Evolutionary conservation across 495 filamentous ascomycete genomes (phyloP).

Genomic region (Penicillium canariense): DNA sequence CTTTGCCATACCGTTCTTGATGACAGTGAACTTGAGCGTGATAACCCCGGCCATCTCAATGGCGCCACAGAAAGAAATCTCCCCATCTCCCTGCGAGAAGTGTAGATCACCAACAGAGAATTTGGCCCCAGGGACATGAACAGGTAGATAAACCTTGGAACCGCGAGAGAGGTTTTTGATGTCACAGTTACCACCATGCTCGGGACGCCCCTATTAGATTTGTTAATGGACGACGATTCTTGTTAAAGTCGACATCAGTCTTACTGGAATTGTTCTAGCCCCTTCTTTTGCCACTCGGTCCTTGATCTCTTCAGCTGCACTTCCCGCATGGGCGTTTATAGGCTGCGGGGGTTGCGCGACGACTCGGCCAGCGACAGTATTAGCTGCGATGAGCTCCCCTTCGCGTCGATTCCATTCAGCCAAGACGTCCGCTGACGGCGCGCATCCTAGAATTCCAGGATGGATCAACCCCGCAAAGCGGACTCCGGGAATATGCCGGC

Average conservation of each 20-base stretch:
- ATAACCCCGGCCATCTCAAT: slow-evolving; percentile 97
- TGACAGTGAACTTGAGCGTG: slow-evolving; percentile 84
- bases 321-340: slow-evolving; percentile 68
- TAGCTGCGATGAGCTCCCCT: slow-evolving; percentile 69
- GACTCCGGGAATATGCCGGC: slow-evolving; percentile 85
- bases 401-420: slow-evolving; percentile 81
- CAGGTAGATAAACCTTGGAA: slow-evolving; percentile 84
- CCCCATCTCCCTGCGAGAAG: slow-evolving; percentile 88
- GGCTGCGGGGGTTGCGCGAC: slow-evolving; percentile 80
- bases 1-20: slow-evolving; percentile 77
- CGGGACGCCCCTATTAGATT: slow-evolving; percentile 43
- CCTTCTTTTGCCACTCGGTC: slow-evolving; percentile 82
- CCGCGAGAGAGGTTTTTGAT: slow-evolving; percentile 90
- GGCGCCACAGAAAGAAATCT: slow-evolving; percentile 94
- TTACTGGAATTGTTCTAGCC: slow-evolving; percentile 79
- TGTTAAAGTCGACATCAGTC: slow-evolving; percentile 2
- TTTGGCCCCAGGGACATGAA: slow-evolving; percentile 82
- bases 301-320: slow-evolving; percentile 57
- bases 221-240: not conserved
- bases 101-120: slow-evolving; percentile 93
- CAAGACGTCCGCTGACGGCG: slow-evolving; percentile 68
- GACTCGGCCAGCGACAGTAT: slow-evolving; percentile 59
- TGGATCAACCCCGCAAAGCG: slow-evolving; percentile 92
- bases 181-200: slow-evolving; percentile 69
- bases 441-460: slow-evolving; percentile 89